Percentiles rank a stretch among this genome's conserved stretches.
phyloP scores from a whole-genome alignment of 352 stramenopile species.

The Globisporangium cystogenes region DNA sequence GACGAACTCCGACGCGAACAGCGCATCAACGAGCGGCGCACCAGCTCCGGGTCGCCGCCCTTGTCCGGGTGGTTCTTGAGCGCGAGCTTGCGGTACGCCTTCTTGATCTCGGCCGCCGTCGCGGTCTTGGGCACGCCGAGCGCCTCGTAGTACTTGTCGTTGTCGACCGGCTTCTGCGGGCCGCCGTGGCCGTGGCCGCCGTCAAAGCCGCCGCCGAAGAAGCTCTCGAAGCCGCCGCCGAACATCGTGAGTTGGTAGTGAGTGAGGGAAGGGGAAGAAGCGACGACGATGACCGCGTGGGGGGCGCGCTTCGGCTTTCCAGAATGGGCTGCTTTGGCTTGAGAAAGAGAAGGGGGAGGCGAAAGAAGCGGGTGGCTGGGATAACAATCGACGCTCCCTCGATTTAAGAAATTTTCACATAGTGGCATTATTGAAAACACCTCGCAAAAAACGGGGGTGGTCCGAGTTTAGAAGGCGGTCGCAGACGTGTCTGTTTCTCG shows the following conservation, averaged over 20 bases:
- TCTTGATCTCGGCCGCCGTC: slow-evolving; percentile 84
- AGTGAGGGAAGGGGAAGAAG: not conserved
- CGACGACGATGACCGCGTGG: not conserved
- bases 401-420: too few relatives aligned
- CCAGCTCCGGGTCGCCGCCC: slow-evolving; percentile 94
- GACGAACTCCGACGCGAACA: too few relatives aligned
- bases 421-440: too few relatives aligned
- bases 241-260: slow-evolving; percentile 42
- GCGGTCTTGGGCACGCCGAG: slow-evolving; percentile 85
- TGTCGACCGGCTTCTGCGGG: slow-evolving; percentile 70
- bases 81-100: slow-evolving; percentile 87
- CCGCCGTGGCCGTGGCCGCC: slow-evolving; percentile 35
- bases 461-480: too few relatives aligned
- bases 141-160: slow-evolving; percentile 87
- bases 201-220: slow-evolving; percentile 78
- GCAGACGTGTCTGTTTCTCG: too few relatives aligned
- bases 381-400: too few relatives aligned
- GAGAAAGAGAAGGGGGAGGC: too few relatives aligned
- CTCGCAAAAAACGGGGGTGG: too few relatives aligned
- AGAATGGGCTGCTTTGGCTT: slow-evolving; percentile 1
- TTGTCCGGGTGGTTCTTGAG: slow-evolving; percentile 98
- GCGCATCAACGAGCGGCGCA: slow-evolving; percentile 17
- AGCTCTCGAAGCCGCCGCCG: slow-evolving; percentile 81
- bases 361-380: too few relatives aligned
- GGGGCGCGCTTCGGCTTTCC: slow-evolving; percentile 11